phyloP scores from a whole-genome alignment of 2,329 filamentous ascomycete species.

The Cercospora zeae-maydis region DNA sequence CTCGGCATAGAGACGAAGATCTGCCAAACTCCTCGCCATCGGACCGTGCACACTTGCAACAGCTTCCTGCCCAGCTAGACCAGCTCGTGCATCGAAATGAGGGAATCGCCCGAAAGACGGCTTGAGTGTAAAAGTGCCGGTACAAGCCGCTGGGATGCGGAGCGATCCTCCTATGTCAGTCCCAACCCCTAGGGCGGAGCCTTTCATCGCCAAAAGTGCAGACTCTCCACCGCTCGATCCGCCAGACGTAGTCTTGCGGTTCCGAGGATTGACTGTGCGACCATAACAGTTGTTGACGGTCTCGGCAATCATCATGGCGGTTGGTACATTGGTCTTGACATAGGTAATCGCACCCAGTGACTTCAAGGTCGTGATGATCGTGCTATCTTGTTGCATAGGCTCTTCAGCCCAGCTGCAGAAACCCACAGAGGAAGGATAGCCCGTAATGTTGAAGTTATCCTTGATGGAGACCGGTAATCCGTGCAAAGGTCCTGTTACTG shows the following conservation, averaged over 20 bases:
- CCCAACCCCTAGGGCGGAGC: slow-evolving; percentile 59
- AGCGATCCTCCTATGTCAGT: slow-evolving; percentile 61
- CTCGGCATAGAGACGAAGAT: slow-evolving; percentile 46
- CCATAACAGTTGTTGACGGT: slow-evolving; percentile 64
- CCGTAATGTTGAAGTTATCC: slow-evolving; percentile 64
- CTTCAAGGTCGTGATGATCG: slow-evolving; percentile 57
- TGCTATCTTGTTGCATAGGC: slow-evolving; percentile 55
- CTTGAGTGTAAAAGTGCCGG: slow-evolving; percentile 56
- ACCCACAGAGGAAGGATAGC: slow-evolving; percentile 60
- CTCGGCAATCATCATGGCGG: slow-evolving; percentile 66
- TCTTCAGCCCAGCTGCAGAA: slow-evolving; percentile 61
- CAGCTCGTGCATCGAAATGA: slow-evolving; percentile 52
- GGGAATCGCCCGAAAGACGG: slow-evolving; percentile 60
- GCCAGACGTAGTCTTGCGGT: slow-evolving; percentile 58
- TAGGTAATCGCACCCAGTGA: slow-evolving; percentile 64
- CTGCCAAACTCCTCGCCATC: slow-evolving; percentile 54
- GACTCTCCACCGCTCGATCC: slow-evolving; percentile 66
- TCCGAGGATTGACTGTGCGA: slow-evolving; percentile 54
- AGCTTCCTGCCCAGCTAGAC: slow-evolving; percentile 63
- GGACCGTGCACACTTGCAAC: slow-evolving; percentile 63
- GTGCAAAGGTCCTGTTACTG: slow-evolving; percentile 61
- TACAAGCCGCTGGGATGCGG: slow-evolving; percentile 55
- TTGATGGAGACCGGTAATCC: slow-evolving; percentile 66
- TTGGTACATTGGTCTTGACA: slow-evolving; percentile 67
- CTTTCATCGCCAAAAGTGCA: slow-evolving; percentile 58